These are phyloP conservation scores for Phytophthora pseudosyringae DNA, from an alignment of 352 stramenopile genomes.

Conservation along the genomic window DNA sequence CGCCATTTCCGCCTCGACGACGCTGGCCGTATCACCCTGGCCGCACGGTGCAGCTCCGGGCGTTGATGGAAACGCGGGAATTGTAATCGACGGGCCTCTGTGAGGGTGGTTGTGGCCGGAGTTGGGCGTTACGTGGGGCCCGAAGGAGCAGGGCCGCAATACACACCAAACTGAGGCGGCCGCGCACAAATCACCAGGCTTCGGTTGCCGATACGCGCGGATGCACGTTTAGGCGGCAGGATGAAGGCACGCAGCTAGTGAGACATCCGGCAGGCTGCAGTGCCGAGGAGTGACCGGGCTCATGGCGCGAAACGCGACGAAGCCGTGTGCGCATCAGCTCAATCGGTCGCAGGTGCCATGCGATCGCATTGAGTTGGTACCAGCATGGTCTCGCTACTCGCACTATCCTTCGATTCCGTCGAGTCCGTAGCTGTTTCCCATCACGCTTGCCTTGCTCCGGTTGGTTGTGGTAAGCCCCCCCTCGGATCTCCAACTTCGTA, in stretches of 20 bases:
- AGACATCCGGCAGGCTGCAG: too few species aligned
- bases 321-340: too few species aligned
- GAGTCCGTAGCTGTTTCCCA: neutral
- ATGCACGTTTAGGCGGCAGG: too few species aligned
- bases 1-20: neutral
- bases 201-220: neutral
- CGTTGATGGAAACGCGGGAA: neutral
- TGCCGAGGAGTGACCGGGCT: too few species aligned
- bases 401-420: conserved; percentile 3
- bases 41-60: neutral
- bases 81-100: neutral
- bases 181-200: conserved; percentile 12
- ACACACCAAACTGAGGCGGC: conserved; percentile 19
- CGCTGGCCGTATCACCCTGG: neutral
- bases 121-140: conserved; percentile 7
- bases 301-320: too few species aligned
- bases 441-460: too few species aligned
- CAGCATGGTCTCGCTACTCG: too few species aligned
- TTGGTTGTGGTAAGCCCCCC: too few species aligned
- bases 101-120: conserved; percentile 11
- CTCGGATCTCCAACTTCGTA: too few species aligned
- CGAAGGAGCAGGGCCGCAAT: conserved; percentile 9
- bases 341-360: too few species aligned
- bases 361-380: too few species aligned
- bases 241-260: too few species aligned